Conservation (phyloP, 192 early-diverging fungal species). For the Kickxella alabastrina region DNA sequence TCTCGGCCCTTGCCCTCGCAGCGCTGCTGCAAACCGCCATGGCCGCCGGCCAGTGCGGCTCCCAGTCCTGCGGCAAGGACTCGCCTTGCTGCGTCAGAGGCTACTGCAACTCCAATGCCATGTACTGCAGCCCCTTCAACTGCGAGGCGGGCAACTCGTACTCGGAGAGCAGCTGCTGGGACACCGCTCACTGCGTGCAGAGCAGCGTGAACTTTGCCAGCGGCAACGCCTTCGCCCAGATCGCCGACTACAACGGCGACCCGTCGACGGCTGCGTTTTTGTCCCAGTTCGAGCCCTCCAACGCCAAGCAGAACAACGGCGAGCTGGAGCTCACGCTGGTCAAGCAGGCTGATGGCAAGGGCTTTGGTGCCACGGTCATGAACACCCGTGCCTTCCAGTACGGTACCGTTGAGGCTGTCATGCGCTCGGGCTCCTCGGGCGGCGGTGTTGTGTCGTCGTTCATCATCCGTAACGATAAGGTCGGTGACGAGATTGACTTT, state of each 20-base stretch:
- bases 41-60: slow-evolving; percentile 34
- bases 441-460: slow-evolving; percentile 59
- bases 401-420: slow-evolving; percentile 53
- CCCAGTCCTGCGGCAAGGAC: slow-evolving; percentile 31
- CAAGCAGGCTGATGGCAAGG: slow-evolving; percentile 47
- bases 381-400: slow-evolving; percentile 56
- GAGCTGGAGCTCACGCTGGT: slow-evolving; percentile 42
- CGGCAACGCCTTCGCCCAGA: slow-evolving; percentile 26
- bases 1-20: slow-evolving; percentile 31
- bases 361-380: slow-evolving; percentile 58
- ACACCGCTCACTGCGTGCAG: slow-evolving; percentile 45
- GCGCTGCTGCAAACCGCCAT: slow-evolving; percentile 37
- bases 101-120: slow-evolving; percentile 37
- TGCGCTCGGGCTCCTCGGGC: slow-evolving; percentile 49
- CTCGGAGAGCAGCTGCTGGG: slow-evolving; percentile 36
- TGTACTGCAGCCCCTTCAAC: slow-evolving; percentile 37
- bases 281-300: slow-evolving; percentile 54
- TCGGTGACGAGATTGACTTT: slow-evolving; percentile 62
- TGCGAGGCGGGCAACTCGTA: slow-evolving; percentile 48
- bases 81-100: slow-evolving; percentile 44
- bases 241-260: slow-evolving; percentile 52
- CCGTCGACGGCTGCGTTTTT: slow-evolving; percentile 48
- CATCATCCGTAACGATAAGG: slow-evolving; percentile 52
- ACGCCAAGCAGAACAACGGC: slow-evolving; percentile 47
- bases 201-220: slow-evolving; percentile 25